A percentile compares a stretch with the other conserved stretches of the same genome.
Evolutionary conservation across 768 basidiomycete species (phyloP).

Genomic region (Boletus edulis): DNA sequence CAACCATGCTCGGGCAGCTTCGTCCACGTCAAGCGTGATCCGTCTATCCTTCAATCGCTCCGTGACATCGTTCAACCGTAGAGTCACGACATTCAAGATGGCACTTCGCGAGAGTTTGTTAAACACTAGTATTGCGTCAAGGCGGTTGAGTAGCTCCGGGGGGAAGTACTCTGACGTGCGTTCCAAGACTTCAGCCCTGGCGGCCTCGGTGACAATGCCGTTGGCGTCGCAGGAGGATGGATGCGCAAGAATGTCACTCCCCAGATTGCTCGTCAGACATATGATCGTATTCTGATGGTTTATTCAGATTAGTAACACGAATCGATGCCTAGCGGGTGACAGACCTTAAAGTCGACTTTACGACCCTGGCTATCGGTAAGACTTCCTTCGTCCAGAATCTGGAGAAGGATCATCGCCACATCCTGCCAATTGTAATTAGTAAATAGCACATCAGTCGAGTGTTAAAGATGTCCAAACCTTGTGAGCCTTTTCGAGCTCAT

Average conservation of each 20-base stretch:
- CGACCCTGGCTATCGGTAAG: conserved; percentile 91
- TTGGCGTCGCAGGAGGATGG: conserved; percentile 55
- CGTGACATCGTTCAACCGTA: conserved; percentile 75
- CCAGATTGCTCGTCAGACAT: conserved; percentile 86
- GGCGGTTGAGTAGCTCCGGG: conserved; percentile 85
- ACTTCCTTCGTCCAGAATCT: conserved; percentile 87
- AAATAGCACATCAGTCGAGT: neutral
- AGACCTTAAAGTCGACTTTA: conserved; percentile 85
- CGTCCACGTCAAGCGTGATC: conserved; percentile 71
- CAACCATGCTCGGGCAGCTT: conserved; percentile 62
- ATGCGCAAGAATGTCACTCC: conserved; percentile 74
- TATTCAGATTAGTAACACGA: neutral
- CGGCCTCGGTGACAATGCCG: conserved; percentile 63
- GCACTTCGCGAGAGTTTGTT: conserved; percentile 79
- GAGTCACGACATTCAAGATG: conserved; percentile 73
- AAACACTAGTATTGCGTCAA: conserved; percentile 86
- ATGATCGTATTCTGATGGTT: conserved; percentile 80
- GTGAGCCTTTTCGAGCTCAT: conserved; percentile 79
- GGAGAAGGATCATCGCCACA: conserved; percentile 86
- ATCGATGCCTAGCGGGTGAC: neutral
- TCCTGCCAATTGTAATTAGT: conserved; percentile 42
- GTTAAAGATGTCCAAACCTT: conserved; percentile 42
- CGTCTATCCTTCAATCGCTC: conserved; percentile 59
- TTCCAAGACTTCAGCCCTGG: conserved; percentile 66
- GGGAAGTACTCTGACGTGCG: conserved; percentile 81